Evolutionary conservation across 2,329 filamentous ascomycete genomes (phyloP).

Genomic region (Pseudogymnoascus sp.): DNA sequence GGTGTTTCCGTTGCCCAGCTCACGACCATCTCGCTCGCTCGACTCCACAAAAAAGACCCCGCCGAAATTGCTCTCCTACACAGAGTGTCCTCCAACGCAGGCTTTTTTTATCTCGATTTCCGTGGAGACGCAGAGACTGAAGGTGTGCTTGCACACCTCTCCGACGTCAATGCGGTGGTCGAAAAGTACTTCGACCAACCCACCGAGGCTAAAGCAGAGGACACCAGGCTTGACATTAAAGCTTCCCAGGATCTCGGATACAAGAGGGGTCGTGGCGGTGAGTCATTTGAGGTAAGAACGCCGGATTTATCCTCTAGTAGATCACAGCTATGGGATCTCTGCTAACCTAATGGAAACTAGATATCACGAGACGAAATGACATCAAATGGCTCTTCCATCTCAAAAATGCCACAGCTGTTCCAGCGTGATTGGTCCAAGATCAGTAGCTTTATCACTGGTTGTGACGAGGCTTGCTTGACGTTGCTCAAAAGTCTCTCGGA

Average conservation of each 20-base stretch:
- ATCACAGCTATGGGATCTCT: not conserved
- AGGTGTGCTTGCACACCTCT: conserved; percentile 8
- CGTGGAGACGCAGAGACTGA: conserved; percentile 13
- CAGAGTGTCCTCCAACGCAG: conserved; percentile 12
- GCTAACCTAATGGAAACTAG: conserved; percentile 10
- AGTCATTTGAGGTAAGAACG: conserved; percentile 15
- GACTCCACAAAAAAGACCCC: conserved; percentile 13
- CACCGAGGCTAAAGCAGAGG: conserved; percentile 11
- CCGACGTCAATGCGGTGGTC: conserved; percentile 11
- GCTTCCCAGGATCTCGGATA: conserved; percentile 16
- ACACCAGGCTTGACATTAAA: conserved; percentile 15
- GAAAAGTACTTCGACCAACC: conserved; percentile 16
- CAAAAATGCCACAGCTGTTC: conserved; percentile 11
- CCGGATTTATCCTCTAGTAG: not conserved
- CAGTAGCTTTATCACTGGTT: conserved; percentile 13
- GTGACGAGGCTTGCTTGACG: conserved; percentile 13
- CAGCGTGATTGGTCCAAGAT: conserved; percentile 14
- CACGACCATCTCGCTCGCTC: conserved; percentile 11
- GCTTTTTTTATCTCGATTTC: conserved; percentile 17
- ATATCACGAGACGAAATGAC: conserved; percentile 15
- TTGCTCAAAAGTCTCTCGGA: conserved; percentile 12
- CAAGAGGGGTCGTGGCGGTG: conserved; percentile 13
- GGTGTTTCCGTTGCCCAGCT: conserved; percentile 12
- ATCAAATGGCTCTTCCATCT: not conserved
- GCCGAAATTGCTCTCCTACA: conserved; percentile 11